Evolutionary conservation across 2,329 filamentous ascomycete genomes (phyloP), one percentile per base, ranked within the genome.

Genomic region (Pestalotiopsis sp.): DNA sequence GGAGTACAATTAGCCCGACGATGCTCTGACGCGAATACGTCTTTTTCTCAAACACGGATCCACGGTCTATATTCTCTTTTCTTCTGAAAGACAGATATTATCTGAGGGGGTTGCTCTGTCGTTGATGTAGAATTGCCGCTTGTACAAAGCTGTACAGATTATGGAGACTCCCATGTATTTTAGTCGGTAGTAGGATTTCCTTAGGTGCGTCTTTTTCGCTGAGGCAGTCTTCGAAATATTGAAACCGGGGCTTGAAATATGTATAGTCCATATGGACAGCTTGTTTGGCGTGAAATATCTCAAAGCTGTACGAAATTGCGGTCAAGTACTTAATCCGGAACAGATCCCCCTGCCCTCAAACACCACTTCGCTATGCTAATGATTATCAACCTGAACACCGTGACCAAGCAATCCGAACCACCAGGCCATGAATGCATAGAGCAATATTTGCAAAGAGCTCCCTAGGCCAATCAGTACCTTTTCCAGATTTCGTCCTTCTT

Each of bases 401-500:
- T 49, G 14, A 6, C 5, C 45, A 49, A 17, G 17, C 3, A 49
- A 17, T n/a, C 6, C 6, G 5, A 49, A 6, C 3, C 13, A 49
- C 4, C 14, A 17, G n/a, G 13, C 45, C 45, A 49, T 6, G 45
- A 49, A 14, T 49, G 14, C n/a, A 17, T 49, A 17, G 13, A 49
- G 13, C 2, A 41, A 41, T 2, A 9, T 41, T 41, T 41, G 39
- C 11, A 49, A 17, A 6, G 12, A 12, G 17, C 39, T 45, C 39
- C 39, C 17, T 17, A 17, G 39, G 39, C 17, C 12, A 45, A 45
- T 13, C 39, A 31, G 31, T 31, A 31, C n/a, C 59, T 13, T 61
- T 17, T 25, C 61, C 61, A 64, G 49, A 49, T 23, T 2, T 39
- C 61, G 12, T 52, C 36, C 14, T 74, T 77, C 17, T 75, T 70